Percentiles rank a stretch among this genome's conserved stretches.
These are phyloP conservation scores for Pilasporangium apinafurcum DNA, from an alignment of 352 stramenopile genomes.

Conservation along the genomic window DNA sequence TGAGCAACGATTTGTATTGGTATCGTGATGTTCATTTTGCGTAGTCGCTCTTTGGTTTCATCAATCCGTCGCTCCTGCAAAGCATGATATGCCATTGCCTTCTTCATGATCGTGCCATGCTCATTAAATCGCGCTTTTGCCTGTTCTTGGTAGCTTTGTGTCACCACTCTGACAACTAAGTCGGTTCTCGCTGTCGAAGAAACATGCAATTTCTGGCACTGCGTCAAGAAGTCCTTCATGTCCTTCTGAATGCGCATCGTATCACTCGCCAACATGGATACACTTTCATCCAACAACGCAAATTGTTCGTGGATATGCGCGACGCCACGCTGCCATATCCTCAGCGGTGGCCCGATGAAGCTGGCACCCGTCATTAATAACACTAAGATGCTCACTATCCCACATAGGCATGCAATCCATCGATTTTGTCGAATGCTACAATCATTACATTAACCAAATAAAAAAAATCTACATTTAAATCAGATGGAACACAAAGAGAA, in stretches of 20 bases:
- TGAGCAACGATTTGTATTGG: not conserved
- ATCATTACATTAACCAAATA: too few species aligned
- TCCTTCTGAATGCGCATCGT: conserved; percentile 1
- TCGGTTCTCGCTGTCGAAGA: conserved; percentile 2
- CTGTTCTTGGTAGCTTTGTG: not conserved
- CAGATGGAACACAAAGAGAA: too few species aligned
- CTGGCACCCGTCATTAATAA: not conserved
- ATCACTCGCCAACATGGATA: conserved; percentile 2
- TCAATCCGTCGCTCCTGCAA: not conserved
- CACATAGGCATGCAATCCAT: too few species aligned
- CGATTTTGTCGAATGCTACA: too few species aligned
- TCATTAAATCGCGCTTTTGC: conserved; percentile 2
- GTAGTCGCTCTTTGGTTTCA: conserved; percentile 4
- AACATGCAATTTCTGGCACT: conserved; percentile 2
- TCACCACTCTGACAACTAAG: conserved; percentile 1
- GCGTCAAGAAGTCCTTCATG: conserved; percentile 6
- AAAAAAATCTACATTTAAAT: too few species aligned
- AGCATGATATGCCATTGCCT: conserved; percentile 4
- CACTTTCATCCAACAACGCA: not conserved
- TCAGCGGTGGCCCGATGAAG: conserved; percentile 1
- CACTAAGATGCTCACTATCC: not conserved
- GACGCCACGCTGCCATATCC: conserved; percentile 6
- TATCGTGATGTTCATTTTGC: conserved; percentile 8
- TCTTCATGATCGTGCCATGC: conserved; percentile 3
- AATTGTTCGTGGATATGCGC: not conserved